Percentiles rank a stretch among this genome's conserved stretches.
phyloP scores from a whole-genome alignment of 306 rosid species.

The Luffa aegyptiaca region DNA sequence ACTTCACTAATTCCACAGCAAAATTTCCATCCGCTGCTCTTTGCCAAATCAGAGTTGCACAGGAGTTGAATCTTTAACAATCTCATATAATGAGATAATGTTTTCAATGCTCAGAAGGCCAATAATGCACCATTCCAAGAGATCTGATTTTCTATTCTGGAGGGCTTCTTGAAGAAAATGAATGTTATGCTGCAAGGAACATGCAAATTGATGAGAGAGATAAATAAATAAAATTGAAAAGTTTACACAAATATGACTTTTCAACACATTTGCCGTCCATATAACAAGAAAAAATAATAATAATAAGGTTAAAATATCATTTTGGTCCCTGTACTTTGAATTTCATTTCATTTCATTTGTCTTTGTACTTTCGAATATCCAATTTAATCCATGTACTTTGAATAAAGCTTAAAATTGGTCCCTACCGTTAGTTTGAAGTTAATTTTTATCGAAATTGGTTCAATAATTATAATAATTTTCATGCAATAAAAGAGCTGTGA shows the following conservation, averaged over 20 bases:
- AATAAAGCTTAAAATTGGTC: too few relatives aligned
- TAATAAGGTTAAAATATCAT: too few relatives aligned
- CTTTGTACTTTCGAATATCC: too few relatives aligned
- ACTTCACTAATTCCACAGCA: neutral
- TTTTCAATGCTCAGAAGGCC: slow-evolving; percentile 76
- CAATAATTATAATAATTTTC: too few relatives aligned
- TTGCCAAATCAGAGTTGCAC: slow-evolving; percentile 16
- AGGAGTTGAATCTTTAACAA: slow-evolving; percentile 52
- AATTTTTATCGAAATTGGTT: too few relatives aligned
- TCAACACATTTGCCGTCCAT: neutral
- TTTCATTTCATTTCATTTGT: too few relatives aligned
- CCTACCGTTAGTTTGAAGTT: too few relatives aligned
- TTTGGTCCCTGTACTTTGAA: too few relatives aligned
- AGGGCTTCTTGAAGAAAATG: slow-evolving; percentile 96
- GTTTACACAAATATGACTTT: neutral
- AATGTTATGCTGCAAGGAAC: slow-evolving; percentile 78
- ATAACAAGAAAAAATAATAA: neutral
- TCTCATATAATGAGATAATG: slow-evolving; percentile 67
- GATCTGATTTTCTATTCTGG: slow-evolving; percentile 91
- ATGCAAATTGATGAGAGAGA: neutral
- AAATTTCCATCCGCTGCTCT: neutral
- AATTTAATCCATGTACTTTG: too few relatives aligned
- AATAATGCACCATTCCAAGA: slow-evolving; percentile 96
- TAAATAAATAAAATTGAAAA: neutral
- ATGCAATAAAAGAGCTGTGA: too few relatives aligned